phyloP scores from a whole-genome alignment of 2,329 filamentous ascomycete species.

The Ophiosphaerella narmari region DNA sequence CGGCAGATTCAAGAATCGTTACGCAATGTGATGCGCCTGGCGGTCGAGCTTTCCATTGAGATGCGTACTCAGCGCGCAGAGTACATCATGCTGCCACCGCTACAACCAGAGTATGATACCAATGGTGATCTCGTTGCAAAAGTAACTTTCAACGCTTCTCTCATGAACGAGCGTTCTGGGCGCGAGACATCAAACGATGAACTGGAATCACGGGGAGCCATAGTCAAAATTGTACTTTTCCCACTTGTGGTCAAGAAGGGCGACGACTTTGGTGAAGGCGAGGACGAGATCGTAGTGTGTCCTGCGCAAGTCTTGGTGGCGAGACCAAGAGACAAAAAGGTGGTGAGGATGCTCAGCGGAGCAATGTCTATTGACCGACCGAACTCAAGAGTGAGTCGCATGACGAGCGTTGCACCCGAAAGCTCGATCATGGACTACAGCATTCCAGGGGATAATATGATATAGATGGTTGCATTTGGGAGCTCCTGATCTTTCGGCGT shows the following conservation, averaged over 20 bases:
- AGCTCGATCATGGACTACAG: constrained; percentile 43
- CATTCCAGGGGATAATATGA: constrained; percentile 31
- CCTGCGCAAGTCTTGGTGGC: constrained; percentile 91
- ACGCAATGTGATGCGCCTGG: constrained; percentile 83
- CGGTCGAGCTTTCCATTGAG: constrained; percentile 88
- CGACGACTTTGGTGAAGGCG: constrained; percentile 81
- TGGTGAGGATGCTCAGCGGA: constrained; percentile 56
- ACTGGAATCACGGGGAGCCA: constrained; percentile 73
- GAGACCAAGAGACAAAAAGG: constrained; percentile 51
- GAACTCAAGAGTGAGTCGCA: constrained; percentile 27
- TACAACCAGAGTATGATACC: constrained; percentile 92
- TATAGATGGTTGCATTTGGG: constrained; percentile 24
- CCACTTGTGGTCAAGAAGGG: constrained; percentile 96
- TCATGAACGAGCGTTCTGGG: constrained; percentile 92
- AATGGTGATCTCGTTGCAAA: constrained; percentile 88
- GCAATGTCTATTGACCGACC: constrained; percentile 53
- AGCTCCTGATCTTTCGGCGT: constrained; percentile 5
- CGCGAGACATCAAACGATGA: constrained; percentile 75
- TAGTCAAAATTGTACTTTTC: constrained; percentile 92
- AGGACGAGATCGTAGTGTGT: constrained; percentile 94
- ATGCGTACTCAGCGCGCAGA: constrained; percentile 97
- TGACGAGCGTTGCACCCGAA: constrained; percentile 37
- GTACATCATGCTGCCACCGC: constrained; percentile 96
- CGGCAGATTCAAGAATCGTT: constrained; percentile 81
- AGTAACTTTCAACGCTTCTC: constrained; percentile 85